Evolutionary conservation across 2,329 filamentous ascomycete species (phyloP), one percentile per base, ranked within the genome.

Genomic region (Paracamarosporium sp.): DNA sequence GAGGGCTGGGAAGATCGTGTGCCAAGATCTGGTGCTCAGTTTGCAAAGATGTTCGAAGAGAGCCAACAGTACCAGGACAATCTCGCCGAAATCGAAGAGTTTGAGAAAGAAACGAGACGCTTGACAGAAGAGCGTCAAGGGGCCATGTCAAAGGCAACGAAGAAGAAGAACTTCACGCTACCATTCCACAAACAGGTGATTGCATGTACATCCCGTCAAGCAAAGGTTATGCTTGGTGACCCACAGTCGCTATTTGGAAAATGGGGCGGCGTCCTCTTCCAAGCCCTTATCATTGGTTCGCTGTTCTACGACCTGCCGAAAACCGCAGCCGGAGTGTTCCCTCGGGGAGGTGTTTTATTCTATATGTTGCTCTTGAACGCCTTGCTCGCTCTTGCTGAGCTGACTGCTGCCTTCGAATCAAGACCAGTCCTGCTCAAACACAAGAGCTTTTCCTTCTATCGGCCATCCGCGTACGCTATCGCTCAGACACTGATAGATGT

Each of bases 381-480:
- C 11, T 76, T 89, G 8, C 78, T 88, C 30, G 85, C 87, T 4
- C 70, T 89, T 45, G 83, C 84, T 5, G 86, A 90, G 65, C 79
- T 87, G 38, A 86, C 87, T 0, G 75, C 86, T 1, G 82, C 86
- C 0, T 91, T 90, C 62, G 76, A 82, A 46, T 83, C 82, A 22
- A 84, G 88, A 43, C 88, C 87, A 0, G 89, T 91, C 55, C 74
- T 91, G 36, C 76, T 89, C 52, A 90, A 90, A 71, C 88, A 91
- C 73, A 90, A 90, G 68, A 86, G 83, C 24, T 90, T 90, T 62
- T 87, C 86, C 0, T 90, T 90, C 71, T 90, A 90, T 61, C 85
- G 84, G 4, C 86, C 86, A 1, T 79, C 85, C 0, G 86, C 86
- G 17, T 86, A 83, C 46, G 85, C 85, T 7, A 75, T 87, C 13